phyloP scores from a whole-genome alignment of 2,329 filamentous ascomycete genomes.

The Sporothrix protearum region DNA sequence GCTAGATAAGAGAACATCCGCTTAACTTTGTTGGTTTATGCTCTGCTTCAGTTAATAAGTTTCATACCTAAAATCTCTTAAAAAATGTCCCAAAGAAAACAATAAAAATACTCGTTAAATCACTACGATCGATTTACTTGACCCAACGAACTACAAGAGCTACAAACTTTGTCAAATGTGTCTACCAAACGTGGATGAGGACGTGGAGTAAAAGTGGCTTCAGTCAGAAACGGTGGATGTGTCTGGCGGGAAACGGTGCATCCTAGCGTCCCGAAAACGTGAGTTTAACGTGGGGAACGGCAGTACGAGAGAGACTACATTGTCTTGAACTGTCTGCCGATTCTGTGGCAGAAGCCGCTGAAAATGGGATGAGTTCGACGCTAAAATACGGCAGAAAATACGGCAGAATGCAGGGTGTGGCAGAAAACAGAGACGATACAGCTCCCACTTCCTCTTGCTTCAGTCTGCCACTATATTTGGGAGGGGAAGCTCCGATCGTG shows the following conservation, averaged over 20 bases:
- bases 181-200: no score
- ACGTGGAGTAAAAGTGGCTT: no score
- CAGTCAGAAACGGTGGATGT: background rate
- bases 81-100: no score
- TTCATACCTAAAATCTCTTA: no score
- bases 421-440: background rate
- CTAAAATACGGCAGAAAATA: background rate
- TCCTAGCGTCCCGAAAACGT: constrained; percentile 8
- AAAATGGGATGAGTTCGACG: background rate
- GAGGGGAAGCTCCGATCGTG: background rate
- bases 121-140: no score
- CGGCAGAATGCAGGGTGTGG: background rate
- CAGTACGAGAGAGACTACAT: background rate
- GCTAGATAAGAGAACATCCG: no score
- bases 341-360: background rate
- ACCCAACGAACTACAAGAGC: no score
- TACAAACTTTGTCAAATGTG: no score
- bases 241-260: background rate
- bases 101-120: no score
- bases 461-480: background rate
- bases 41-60: no score
- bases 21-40: no score
- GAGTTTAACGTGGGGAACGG: background rate
- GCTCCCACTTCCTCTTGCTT: background rate
- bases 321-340: constrained; percentile 7